Evolutionary conservation across 192 early-diverging fungal species (phyloP), one percentile per base, ranked within the genome.

Genomic region (Jimgerdemannia flammicorona): DNA sequence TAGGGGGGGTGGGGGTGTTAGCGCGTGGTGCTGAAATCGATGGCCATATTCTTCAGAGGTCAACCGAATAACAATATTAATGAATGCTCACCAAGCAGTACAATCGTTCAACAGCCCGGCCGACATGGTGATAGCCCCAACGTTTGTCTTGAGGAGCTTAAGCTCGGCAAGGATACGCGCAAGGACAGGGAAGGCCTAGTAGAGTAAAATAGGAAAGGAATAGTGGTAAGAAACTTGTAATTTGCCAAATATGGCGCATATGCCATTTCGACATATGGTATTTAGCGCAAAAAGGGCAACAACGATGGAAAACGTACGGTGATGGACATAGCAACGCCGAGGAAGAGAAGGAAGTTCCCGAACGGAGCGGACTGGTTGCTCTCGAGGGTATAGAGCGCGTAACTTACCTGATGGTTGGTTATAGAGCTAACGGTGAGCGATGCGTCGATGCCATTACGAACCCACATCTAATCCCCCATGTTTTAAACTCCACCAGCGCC

Each of bases 121-220:
- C 18, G 94, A 91, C 68, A 99, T 88, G 18, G 95, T 90, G n/a
- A 92, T 85, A 18, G 91, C 86, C 10, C 96, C 97, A 8, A 97
- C 95, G 6, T 83, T 84, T 40, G 95, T 94, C 4, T 84, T 83
- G 44, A 97, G 81, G 43, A 99, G 78, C 75, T 96, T 95, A 44
- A 91, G 86, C 81, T 97, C 96, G 0, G 94, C 91, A 71, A 99
- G 80, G 69, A 99, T 97, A 74, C 97, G 96, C 0, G 95, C 97
- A 42, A 99, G 87, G 2, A 99, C 97, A 0, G 97, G 97, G 73
- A 97, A 99, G 1, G 96, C 96, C 83, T 86, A 77, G 3, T 39
- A 63, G 17, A 70, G 44, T 43, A 19, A 76, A 64, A 64, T 40
- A 20, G 43, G 64, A 44, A 43, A 76, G 17, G 66, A 43, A 75